These are phyloP conservation scores for Aquilaria agallochum DNA, from an alignment of 441 rosid genomes.

Conservation along the genomic window DNA sequence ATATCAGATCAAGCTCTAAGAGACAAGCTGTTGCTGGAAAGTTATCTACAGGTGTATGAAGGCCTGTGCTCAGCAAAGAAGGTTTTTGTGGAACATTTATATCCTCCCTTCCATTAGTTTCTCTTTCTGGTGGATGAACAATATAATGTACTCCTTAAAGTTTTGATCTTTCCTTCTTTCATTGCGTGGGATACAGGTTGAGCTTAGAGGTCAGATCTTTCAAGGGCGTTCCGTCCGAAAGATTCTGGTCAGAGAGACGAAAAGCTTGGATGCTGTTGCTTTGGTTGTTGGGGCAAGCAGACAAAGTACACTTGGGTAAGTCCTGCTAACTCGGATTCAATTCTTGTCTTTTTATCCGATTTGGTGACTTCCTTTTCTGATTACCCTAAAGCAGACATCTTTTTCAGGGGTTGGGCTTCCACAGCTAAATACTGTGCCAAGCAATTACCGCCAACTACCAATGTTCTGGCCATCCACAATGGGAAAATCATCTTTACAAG, in stretches of 20 bases:
- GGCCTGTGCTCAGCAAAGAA: slow-evolving; percentile 63
- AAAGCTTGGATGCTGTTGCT: slow-evolving; percentile 43
- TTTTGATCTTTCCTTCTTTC: slow-evolving; percentile 2
- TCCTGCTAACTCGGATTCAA: slow-evolving; percentile 7
- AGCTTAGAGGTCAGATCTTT: slow-evolving; percentile 49
- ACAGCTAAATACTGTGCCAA: slow-evolving; percentile 70
- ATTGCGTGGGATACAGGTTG: slow-evolving; percentile 41
- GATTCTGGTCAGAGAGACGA: slow-evolving; percentile 66
- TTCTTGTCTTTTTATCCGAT: slow-evolving; percentile 3
- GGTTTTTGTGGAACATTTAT: slow-evolving; percentile 28
- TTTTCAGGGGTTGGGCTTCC: slow-evolving; percentile 46
- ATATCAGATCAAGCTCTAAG: slow-evolving; percentile 45
- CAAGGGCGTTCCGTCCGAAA: slow-evolving; percentile 53
- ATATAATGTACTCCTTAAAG: too few species aligned
- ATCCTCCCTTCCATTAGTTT: too few species aligned
- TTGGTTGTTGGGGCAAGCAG: slow-evolving; percentile 62
- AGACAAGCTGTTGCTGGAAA: slow-evolving; percentile 44
- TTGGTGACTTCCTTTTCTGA: slow-evolving; percentile 20
- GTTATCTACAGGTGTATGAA: slow-evolving; percentile 52
- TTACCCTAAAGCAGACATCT: slow-evolving; percentile 34
- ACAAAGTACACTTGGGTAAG: slow-evolving; percentile 50
- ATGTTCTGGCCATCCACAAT: slow-evolving; percentile 70
- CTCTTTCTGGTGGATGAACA: too few species aligned
- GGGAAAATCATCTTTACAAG: slow-evolving; percentile 70
- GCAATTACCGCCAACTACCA: slow-evolving; percentile 56